phyloP scores from a whole-genome alignment of 352 stramenopile genomes.

The Pythium scleroteichum region DNA sequence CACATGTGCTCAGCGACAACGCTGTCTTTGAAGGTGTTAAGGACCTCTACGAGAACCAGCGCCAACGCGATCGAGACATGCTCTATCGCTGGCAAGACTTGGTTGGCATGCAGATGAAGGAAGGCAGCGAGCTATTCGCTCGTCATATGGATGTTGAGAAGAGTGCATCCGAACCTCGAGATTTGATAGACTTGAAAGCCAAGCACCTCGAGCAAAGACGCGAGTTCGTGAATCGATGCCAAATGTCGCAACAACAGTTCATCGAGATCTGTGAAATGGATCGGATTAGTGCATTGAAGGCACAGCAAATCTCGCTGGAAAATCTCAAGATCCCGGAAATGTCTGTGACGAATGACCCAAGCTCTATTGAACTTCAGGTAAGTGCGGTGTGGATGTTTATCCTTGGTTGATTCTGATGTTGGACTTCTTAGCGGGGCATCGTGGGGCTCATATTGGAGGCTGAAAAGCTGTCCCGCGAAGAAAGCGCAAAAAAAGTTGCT shows the following conservation, averaged over 20 bases:
- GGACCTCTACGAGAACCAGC: slow-evolving; percentile 61
- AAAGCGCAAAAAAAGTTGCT: slow-evolving; percentile 33
- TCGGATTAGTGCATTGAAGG: slow-evolving; percentile 52
- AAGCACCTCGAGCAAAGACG: slow-evolving; percentile 63
- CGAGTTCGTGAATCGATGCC: slow-evolving; percentile 67
- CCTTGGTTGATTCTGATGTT: slow-evolving; percentile 3
- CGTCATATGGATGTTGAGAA: slow-evolving; percentile 55
- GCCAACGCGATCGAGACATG: slow-evolving; percentile 64
- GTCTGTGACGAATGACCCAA: slow-evolving; percentile 48
- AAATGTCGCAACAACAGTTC: slow-evolving; percentile 78
- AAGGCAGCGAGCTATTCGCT: slow-evolving; percentile 66
- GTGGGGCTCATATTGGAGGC: slow-evolving; percentile 69
- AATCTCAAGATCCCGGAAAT: slow-evolving; percentile 79
- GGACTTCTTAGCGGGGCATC: slow-evolving; percentile 51
- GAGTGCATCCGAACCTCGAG: slow-evolving; percentile 41
- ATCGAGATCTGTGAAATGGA: slow-evolving; percentile 77
- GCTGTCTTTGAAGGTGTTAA: slow-evolving; percentile 69
- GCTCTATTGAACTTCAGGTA: slow-evolving; percentile 56
- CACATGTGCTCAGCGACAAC: slow-evolving; percentile 58
- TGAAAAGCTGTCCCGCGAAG: slow-evolving; percentile 63
- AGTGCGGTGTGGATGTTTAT: background rate
- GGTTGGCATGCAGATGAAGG: slow-evolving; percentile 82
- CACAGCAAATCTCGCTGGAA: slow-evolving; percentile 68
- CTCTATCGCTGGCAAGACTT: slow-evolving; percentile 81
- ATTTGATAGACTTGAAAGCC: slow-evolving; percentile 58